Conservation (phyloP, 139 green algal species). For the Micractinium conductrix region DNA sequence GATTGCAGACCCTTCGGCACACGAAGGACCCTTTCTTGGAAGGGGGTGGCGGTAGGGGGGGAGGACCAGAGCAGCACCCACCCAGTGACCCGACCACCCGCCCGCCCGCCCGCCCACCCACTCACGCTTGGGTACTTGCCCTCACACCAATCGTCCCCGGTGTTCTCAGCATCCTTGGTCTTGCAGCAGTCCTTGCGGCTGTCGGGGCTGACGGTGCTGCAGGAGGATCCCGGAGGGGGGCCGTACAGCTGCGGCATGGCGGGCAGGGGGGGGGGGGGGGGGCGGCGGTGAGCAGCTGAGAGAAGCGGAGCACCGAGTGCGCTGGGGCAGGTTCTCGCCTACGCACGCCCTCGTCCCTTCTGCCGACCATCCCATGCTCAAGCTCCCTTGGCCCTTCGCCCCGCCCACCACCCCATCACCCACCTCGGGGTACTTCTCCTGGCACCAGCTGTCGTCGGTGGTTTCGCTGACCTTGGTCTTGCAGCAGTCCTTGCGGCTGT, state of each 20-base stretch:
- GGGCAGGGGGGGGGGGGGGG: background rate
- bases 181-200: background rate
- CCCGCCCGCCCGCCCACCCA: too few species aligned
- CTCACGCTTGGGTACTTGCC: background rate
- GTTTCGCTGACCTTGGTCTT: background rate
- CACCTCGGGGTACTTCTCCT: too few species aligned
- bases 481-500: background rate
- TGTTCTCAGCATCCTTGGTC: background rate
- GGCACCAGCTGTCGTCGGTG: background rate
- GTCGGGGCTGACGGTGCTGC: constrained; percentile 3
- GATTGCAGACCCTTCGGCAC: too few species aligned
- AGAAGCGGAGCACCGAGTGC: background rate
- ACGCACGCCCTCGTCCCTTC: too few species aligned
- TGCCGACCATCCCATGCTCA: too few species aligned
- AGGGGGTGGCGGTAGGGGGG: too few species aligned
- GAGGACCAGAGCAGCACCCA: background rate
- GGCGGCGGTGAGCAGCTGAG: background rate
- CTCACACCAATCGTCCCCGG: background rate
- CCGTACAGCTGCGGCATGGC: background rate
- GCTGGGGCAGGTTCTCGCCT: too few species aligned
- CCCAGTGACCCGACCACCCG: too few species aligned
- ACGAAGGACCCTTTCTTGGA: too few species aligned
- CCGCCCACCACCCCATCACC: too few species aligned
- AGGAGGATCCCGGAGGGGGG: background rate
- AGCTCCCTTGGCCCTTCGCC: too few species aligned